Conservation (phyloP, 768 basidiomycete species). For the Lactarius hatsudake region DNA sequence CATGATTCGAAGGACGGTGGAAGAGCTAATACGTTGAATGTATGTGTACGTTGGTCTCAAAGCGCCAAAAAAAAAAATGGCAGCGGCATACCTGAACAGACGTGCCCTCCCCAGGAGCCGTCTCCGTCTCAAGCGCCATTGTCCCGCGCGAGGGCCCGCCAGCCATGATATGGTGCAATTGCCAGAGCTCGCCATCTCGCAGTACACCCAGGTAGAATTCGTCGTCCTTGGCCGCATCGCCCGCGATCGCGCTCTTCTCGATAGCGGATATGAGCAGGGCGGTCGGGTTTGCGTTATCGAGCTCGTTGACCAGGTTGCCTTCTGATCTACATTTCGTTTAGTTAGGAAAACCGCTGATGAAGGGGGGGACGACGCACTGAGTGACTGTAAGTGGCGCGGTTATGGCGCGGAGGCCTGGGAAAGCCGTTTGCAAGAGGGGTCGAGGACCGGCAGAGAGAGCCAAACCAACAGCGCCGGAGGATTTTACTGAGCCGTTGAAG, state of each 20-base stretch:
- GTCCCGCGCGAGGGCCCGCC: slow-evolving; percentile 72
- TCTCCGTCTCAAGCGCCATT: slow-evolving; percentile 55
- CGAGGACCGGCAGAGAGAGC: slow-evolving; percentile 35
- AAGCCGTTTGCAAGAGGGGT: slow-evolving; percentile 31
- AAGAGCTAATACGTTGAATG: slow-evolving; percentile 7
- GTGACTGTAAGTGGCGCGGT: slow-evolving; percentile 52
- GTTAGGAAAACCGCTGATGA: not conserved
- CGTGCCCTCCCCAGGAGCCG: slow-evolving; percentile 50
- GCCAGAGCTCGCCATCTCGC: slow-evolving; percentile 6
- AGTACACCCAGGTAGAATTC: slow-evolving; percentile 17
- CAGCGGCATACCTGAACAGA: slow-evolving; percentile 44
- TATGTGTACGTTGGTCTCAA: not conserved
- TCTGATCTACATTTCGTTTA: slow-evolving; percentile 48
- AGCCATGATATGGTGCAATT: slow-evolving; percentile 55
- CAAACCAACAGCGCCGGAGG: slow-evolving; percentile 69
- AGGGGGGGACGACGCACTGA: slow-evolving; percentile 33
- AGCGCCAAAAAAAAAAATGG: not conserved
- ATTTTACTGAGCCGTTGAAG: slow-evolving; percentile 50
- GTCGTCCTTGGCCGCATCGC: slow-evolving; percentile 29
- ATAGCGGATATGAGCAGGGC: slow-evolving; percentile 56
- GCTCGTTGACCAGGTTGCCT: slow-evolving; percentile 66
- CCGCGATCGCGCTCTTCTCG: slow-evolving; percentile 33
- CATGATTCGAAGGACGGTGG: not conserved
- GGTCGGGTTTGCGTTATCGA: slow-evolving; percentile 60
- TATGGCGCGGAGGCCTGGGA: slow-evolving; percentile 45